Percentiles rank a stretch among this genome's conserved stretches.
phyloP scores from a whole-genome alignment of 345 rosid genomes.

The Linum tenue region DNA sequence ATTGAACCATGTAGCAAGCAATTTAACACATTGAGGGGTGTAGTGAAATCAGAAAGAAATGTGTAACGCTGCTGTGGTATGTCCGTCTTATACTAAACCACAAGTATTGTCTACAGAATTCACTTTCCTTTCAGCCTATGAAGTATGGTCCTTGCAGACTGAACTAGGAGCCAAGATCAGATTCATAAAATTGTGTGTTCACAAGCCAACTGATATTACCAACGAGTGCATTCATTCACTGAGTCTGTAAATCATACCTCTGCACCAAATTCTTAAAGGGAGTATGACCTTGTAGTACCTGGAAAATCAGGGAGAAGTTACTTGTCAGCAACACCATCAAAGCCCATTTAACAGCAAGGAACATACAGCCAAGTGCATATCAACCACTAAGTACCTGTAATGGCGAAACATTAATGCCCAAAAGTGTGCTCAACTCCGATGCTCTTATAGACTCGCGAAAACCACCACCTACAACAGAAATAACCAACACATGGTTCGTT shows the following conservation, averaged over 20 bases:
- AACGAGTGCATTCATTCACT: not conserved
- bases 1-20: too few species aligned
- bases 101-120: too few species aligned
- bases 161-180: not conserved
- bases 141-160: too few species aligned
- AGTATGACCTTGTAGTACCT: conserved; percentile 86
- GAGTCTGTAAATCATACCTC: conserved; percentile 25
- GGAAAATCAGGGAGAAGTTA: conserved; percentile 5
- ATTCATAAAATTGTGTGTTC: not conserved
- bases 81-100: too few species aligned
- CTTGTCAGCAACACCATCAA: not conserved
- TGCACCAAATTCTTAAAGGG: conserved; percentile 57
- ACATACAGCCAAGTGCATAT: not conserved
- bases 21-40: too few species aligned
- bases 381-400: conserved; percentile 42
- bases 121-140: too few species aligned
- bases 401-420: conserved; percentile 49
- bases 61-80: too few species aligned
- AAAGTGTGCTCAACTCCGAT: conserved; percentile 46
- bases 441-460: conserved; percentile 73
- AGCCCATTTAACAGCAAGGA: not conserved
- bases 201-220: too few species aligned
- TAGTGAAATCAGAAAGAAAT: too few species aligned
- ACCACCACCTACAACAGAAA: conserved; percentile 59
- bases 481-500: not conserved